These are phyloP conservation scores for Pezicula radicicola DNA, from an alignment of 2,329 filamentous ascomycete species.

Conservation along the genomic window DNA sequence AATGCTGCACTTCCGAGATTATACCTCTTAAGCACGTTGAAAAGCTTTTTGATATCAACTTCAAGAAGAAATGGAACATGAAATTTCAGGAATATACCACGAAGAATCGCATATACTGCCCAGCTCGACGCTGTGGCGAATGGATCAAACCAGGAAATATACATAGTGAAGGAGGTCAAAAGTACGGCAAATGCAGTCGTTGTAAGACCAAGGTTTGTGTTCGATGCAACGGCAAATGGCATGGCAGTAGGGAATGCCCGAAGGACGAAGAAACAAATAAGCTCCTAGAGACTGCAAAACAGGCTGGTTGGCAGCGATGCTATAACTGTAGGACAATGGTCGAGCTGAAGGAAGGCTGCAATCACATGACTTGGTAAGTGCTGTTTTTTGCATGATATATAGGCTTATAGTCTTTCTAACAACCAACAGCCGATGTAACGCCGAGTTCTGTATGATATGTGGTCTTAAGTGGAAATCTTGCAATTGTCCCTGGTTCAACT, in stretches of 20 bases:
- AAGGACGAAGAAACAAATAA: conserved; percentile 63
- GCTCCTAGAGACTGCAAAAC: conserved; percentile 62
- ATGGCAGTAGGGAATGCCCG: conserved; percentile 67
- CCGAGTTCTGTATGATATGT: conserved; percentile 86
- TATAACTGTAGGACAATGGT: conserved; percentile 71
- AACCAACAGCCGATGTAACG: conserved; percentile 64
- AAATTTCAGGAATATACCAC: conserved; percentile 77
- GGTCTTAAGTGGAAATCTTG: conserved; percentile 80
- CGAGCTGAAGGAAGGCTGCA: conserved; percentile 78
- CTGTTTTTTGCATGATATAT: background rate
- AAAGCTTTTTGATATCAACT: conserved; percentile 66
- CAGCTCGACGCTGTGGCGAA: conserved; percentile 67
- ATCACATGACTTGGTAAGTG: conserved; percentile 82
- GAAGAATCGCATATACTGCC: conserved; percentile 75
- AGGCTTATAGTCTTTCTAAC: conserved; percentile 7
- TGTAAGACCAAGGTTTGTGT: conserved; percentile 76
- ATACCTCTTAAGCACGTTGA: conserved; percentile 78
- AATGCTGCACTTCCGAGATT: conserved; percentile 70
- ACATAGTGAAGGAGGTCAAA: conserved; percentile 55
- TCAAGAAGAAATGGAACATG: conserved; percentile 78
- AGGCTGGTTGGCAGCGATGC: conserved; percentile 73
- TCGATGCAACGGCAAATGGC: conserved; percentile 71
- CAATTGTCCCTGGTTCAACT: conserved; percentile 78
- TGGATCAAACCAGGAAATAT: conserved; percentile 77
- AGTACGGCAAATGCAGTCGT: conserved; percentile 65